Base-by-base conservation (phyloP, 352 stramenopile genomes). In the Globisporangium nunn region DNA sequence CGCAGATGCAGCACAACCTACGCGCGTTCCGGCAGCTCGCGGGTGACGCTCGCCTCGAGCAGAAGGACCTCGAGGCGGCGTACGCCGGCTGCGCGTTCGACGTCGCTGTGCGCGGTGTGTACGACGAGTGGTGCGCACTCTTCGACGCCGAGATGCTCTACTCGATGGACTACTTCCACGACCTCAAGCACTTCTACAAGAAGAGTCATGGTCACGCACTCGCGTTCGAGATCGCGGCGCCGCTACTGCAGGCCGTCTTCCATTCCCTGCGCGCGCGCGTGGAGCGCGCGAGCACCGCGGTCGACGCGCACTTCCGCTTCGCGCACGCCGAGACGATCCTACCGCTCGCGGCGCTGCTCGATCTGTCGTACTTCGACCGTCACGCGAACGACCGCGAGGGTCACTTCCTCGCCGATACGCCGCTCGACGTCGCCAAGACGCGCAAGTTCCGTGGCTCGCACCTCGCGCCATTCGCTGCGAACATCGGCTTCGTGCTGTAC, bases 161-260 rank as follows among this genome's bases (percentile, higher is more conserved):
- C n/a, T 78, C 78, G 1, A 86, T 93, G 75, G 84, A 93, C 59
- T 93, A 91, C 37, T 90, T 84, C 61, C 78, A 93, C 58, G 84
- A 93, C 56, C 75, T 93, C 46, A 93, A 93, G 56, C 75, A 91
- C 47, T 93, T 91, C 37, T 93, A 93, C 77, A 75, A 76, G 41
- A 93, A 93, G 59, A 85, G 83, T 56, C 78, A 91, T 49, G 83
- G 83, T 5, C 68, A 90, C 58, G 63, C 77, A 3, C 50, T 93
- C 15, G 81, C 83, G 4, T 83, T 77, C 35, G 81, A 87, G 64
- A 91, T 93, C 50, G 83, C 83, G 5, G 56, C 83, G 30, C 83
- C 83, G 40, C 57, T 93, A 31, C 60, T 93, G 47, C 78, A 85
- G 43, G 68, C 87, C 41, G 72, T 93, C 31, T 69, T 88, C 28